Conservation (phyloP, 257 asterid genomes). For the Rubia yunnanensis region DNA sequence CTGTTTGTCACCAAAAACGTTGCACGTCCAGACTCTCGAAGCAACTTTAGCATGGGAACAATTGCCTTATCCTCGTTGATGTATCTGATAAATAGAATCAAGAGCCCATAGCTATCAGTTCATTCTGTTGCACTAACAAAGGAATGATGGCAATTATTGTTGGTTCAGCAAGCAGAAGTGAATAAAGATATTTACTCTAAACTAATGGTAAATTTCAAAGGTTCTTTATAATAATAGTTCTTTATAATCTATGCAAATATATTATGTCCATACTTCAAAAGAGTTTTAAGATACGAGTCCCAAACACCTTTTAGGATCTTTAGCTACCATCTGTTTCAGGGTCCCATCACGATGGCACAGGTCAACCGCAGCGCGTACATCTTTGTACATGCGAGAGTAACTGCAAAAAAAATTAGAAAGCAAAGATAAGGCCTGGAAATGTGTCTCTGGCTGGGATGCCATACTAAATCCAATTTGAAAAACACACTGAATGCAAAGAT, state of each 20-base stretch:
- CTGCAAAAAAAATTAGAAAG: constrained; percentile 30
- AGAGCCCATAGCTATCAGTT: neutral
- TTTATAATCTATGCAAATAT: neutral
- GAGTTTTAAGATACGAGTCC: neutral
- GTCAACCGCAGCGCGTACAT: constrained; percentile 96
- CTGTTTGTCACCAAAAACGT: constrained; percentile 97
- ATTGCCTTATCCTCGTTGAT: constrained; percentile 72
- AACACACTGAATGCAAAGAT: neutral
- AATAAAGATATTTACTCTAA: neutral
- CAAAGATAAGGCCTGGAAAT: neutral
- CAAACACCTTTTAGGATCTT: constrained; percentile 75
- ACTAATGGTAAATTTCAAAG: neutral
- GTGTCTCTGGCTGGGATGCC: neutral
- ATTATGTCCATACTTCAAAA: neutral
- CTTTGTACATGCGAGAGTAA: constrained; percentile 77
- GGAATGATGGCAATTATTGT: neutral
- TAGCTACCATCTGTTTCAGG: constrained; percentile 87
- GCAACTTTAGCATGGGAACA: constrained; percentile 93
- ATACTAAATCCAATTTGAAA: neutral
- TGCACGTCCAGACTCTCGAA: constrained; percentile 88
- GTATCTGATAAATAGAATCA: constrained; percentile 48
- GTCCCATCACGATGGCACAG: constrained; percentile 99
- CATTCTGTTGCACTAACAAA: neutral
- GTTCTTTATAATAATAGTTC: neutral
- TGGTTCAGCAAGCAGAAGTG: neutral